Percentiles rank a stretch among this genome's conserved stretches.
These are phyloP conservation scores for Sporothrix curviconia DNA, from an alignment of 2,329 filamentous ascomycete genomes.

Conservation along the genomic window DNA sequence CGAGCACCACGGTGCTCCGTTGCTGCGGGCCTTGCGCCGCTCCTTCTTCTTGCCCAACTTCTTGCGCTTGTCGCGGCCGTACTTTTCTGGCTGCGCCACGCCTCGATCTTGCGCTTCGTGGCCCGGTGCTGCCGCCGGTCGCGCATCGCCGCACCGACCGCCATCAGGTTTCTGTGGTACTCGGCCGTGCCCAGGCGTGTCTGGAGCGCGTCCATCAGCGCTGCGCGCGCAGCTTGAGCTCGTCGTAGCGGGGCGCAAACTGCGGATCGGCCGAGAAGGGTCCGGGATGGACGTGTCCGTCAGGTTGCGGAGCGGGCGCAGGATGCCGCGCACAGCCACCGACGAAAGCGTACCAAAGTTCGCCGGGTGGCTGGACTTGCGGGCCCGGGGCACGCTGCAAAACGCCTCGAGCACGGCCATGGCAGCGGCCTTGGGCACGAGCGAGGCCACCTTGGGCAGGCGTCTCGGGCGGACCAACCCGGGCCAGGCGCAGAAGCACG, in stretches of 20 bases:
- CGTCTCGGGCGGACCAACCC: slow-evolving; percentile 70
- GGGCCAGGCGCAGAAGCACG: slow-evolving; percentile 71
- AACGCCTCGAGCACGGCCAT: slow-evolving; percentile 69
- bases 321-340: slow-evolving; percentile 51
- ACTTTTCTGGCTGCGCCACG: slow-evolving; percentile 75
- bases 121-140: slow-evolving; percentile 66
- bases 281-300: slow-evolving; percentile 69
- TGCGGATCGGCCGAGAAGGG: slow-evolving; percentile 64
- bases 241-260: slow-evolving; percentile 64
- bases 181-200: slow-evolving; percentile 73
- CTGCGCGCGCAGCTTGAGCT: slow-evolving; percentile 63
- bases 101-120: slow-evolving; percentile 83
- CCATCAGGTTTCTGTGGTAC: slow-evolving; percentile 68
- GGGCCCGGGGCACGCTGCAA: slow-evolving; percentile 36
- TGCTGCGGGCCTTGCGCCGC: slow-evolving; percentile 69
- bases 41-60: slow-evolving; percentile 80
- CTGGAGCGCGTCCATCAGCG: slow-evolving; percentile 76
- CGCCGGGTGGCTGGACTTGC: slow-evolving; percentile 39
- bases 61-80: slow-evolving; percentile 71
- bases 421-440: slow-evolving; percentile 68
- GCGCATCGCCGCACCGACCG: slow-evolving; percentile 66
- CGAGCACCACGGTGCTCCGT: slow-evolving; percentile 65
- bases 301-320: slow-evolving; percentile 66
- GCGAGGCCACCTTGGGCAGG: slow-evolving; percentile 54
- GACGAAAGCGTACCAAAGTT: slow-evolving; percentile 39